Evolutionary conservation across 192 early-diverging fungal genomes (phyloP).

Genomic region (Allomyces arbusculus): DNA sequence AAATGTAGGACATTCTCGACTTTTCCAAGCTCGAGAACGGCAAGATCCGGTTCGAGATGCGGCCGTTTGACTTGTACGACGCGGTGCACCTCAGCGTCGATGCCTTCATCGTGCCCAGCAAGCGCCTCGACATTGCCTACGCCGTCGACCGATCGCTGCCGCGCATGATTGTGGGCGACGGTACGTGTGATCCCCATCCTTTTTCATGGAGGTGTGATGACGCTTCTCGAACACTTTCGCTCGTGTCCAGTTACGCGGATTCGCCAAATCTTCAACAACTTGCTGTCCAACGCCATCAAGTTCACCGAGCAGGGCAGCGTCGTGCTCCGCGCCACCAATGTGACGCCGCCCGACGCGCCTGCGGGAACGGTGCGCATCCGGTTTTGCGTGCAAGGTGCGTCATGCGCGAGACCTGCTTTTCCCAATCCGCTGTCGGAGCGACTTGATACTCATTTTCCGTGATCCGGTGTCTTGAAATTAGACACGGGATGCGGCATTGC

Average conservation of each 20-base stretch:
- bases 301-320: background rate
- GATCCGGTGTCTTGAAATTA: no score
- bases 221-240: no score
- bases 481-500: background rate
- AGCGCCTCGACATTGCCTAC: background rate
- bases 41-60: background rate
- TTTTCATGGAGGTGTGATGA: no score
- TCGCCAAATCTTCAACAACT: background rate
- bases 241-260: background rate
- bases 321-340: background rate
- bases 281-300: slow-evolving; percentile 1
- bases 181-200: background rate
- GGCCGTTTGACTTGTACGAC: background rate
- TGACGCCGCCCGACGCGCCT: background rate
- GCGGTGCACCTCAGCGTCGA: background rate
- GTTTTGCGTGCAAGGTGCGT: background rate
- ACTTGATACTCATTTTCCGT: no score
- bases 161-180: background rate
- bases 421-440: no score
- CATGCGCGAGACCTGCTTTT: no score
- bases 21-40: background rate
- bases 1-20: background rate
- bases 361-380: background rate
- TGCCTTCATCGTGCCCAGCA: background rate
- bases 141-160: background rate